Conservation (phyloP, 768 basidiomycete genomes). For the Serendipita indica region DNA sequence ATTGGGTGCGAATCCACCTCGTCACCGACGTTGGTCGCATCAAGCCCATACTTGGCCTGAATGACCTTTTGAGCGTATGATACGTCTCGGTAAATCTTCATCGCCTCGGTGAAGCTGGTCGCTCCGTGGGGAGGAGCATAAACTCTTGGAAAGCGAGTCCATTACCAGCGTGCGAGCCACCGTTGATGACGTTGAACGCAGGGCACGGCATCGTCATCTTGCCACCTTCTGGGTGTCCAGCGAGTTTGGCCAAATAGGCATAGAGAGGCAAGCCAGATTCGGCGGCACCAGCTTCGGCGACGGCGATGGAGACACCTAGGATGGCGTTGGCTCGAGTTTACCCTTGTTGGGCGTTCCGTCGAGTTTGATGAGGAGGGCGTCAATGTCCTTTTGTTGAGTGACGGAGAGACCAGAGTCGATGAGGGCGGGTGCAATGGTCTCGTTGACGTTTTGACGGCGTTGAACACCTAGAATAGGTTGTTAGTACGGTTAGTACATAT, state of each 20-base stretch:
- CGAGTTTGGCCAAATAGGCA: conserved; percentile 89
- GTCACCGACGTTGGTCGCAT: conserved; percentile 98
- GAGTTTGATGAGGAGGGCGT: conserved; percentile 95
- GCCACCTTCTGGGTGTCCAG: conserved; percentile 73
- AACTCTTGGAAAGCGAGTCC: conserved; percentile 99
- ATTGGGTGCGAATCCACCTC: conserved; percentile 99
- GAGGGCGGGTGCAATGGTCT: conserved; percentile 73
- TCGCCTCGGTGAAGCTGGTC: conserved; percentile 79
- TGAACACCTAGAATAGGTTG: conserved; percentile 64
- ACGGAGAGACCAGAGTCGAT: conserved; percentile 73
- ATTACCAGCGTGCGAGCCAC: conserved; percentile 98
- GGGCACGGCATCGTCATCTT: conserved; percentile 88
- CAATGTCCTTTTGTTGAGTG: conserved; percentile 86
- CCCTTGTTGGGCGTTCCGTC: conserved; percentile 98
- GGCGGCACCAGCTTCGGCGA: conserved; percentile 80
- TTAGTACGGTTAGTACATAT: background rate
- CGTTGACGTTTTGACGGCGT: conserved; percentile 94
- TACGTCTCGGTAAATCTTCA: conserved; percentile 97
- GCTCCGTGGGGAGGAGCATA: conserved; percentile 96
- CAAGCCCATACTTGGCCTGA: conserved; percentile 96
- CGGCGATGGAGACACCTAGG: conserved; percentile 95
- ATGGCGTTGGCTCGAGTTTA: conserved; percentile 97
- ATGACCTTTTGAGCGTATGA: conserved; percentile 99
- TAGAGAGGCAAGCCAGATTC: conserved; percentile 86
- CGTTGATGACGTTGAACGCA: conserved; percentile 99